Percentiles rank a stretch among this genome's conserved stretches.
Conservation (phyloP, 805 yeast genomes). For the Schwanniomyces sp. region DNA sequence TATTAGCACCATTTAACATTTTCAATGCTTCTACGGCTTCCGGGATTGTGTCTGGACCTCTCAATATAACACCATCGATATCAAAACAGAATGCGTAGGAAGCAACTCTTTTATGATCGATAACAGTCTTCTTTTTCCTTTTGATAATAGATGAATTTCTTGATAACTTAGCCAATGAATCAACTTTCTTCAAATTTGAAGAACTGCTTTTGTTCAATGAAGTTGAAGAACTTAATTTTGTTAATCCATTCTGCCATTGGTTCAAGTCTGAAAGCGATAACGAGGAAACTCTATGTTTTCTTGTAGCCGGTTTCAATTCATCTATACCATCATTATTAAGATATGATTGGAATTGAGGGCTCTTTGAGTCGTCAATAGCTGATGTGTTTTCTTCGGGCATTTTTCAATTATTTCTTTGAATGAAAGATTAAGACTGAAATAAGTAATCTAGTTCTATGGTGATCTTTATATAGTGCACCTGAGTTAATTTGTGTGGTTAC, state of each 20-base stretch:
- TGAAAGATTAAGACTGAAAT: too few species aligned
- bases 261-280: constrained; percentile 63
- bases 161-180: constrained; percentile 44
- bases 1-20: constrained; percentile 74
- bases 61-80: constrained; percentile 86
- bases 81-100: constrained; percentile 90
- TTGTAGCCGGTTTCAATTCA: constrained; percentile 57
- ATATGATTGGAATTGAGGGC: constrained; percentile 46
- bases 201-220: constrained; percentile 34
- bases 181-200: constrained; percentile 42
- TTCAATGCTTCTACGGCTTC: constrained; percentile 73
- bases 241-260: constrained; percentile 59
- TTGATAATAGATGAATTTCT: constrained; percentile 46
- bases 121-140: constrained; percentile 49
- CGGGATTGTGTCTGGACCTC: constrained; percentile 83
- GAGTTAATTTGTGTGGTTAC: neutral
- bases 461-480: constrained; percentile 1
- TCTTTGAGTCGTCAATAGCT: constrained; percentile 9
- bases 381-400: constrained; percentile 3
- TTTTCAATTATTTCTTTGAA: neutral
- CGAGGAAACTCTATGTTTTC: constrained; percentile 65
- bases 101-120: constrained; percentile 73
- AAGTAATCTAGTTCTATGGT: neutral
- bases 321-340: constrained; percentile 76
- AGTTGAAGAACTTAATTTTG: constrained; percentile 37